Evolutionary conservation across 2,329 filamentous ascomycete genomes (phyloP).

Genomic region (Ophiocordyceps camponoti-saundersi): DNA sequence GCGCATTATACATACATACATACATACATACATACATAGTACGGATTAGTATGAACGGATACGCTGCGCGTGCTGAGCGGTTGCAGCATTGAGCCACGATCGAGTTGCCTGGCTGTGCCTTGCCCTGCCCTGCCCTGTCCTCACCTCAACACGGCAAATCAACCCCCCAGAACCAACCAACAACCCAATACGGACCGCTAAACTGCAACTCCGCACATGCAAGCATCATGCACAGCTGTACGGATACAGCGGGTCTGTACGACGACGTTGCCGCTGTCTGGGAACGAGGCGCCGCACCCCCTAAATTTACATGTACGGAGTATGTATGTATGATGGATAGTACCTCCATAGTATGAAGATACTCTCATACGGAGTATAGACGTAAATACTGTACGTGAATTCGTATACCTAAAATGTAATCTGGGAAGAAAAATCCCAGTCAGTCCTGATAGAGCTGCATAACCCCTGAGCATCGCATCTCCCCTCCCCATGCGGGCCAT

Average conservation of each 20-base stretch:
- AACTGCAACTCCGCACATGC: background rate
- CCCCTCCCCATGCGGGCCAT: too few species aligned
- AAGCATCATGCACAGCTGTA: background rate
- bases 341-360: too few species aligned
- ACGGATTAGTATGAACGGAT: background rate
- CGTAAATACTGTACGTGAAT: too few species aligned
- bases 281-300: too few species aligned
- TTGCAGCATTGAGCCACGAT: background rate
- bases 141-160: background rate
- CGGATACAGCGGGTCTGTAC: background rate
- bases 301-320: too few species aligned
- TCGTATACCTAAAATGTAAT: too few species aligned
- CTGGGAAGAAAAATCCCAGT: background rate
- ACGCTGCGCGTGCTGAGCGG: too few species aligned
- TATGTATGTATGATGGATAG: too few species aligned
- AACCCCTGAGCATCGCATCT: background rate
- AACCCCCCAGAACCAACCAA: background rate
- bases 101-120: background rate
- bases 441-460: background rate
- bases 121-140: background rate
- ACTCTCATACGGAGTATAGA: too few species aligned
- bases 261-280: too few species aligned
- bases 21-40: too few species aligned
- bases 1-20: too few species aligned
- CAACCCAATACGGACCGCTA: background rate